Evolutionary conservation across 2,329 filamentous ascomycete genomes (phyloP).

Genomic region (Ophiostoma quercus): DNA sequence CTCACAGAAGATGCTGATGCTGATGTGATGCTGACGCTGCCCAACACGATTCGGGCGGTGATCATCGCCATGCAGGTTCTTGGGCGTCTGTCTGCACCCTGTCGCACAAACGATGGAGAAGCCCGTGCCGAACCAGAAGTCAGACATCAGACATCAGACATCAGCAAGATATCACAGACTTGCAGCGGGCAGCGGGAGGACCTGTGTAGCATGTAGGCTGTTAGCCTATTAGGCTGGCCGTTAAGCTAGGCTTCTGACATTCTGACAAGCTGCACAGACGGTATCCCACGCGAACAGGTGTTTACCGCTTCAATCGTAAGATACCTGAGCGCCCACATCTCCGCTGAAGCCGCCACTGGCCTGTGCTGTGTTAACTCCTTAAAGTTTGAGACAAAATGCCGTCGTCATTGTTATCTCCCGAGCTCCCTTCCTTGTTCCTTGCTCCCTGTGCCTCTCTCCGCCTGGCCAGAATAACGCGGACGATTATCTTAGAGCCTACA

Average conservation of each 20-base stretch:
- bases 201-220: not conserved
- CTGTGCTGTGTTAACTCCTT: not conserved
- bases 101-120: constrained; percentile 6
- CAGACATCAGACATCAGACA: no score
- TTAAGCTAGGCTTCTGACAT: not conserved
- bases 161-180: not conserved
- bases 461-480: no score
- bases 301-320: not conserved
- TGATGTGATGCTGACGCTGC: not conserved
- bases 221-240: constrained; percentile 1
- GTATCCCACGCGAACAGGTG: not conserved
- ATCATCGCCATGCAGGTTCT: not conserved
- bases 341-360: not conserved
- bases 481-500: no score
- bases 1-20: not conserved
- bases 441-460: constrained; percentile 4
- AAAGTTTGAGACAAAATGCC: not conserved
- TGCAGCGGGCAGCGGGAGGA: not conserved
- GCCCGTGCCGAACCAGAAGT: constrained; percentile 2
- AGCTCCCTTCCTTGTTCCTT: not conserved
- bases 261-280: not conserved
- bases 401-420: constrained; percentile 3
- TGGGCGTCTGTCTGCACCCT: not conserved
- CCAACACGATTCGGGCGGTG: not conserved
- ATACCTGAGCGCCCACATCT: constrained; percentile 2